These are phyloP conservation scores for Pyracantha coccinea DNA, from an alignment of 331 rosid genomes.

Conservation along the genomic window DNA sequence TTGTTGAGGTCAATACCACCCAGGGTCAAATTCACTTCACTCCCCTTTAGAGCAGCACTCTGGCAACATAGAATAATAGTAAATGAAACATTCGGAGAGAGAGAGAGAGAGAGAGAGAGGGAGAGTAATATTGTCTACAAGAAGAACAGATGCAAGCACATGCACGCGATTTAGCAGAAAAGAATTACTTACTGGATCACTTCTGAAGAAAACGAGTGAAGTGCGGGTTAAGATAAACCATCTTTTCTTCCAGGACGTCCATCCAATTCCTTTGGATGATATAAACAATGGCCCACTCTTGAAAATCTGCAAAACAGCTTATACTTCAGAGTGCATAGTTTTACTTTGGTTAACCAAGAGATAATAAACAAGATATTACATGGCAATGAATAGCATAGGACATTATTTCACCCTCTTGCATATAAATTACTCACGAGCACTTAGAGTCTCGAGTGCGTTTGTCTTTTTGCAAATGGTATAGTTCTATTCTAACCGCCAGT, in stretches of 20 bases:
- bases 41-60: constrained; percentile 71
- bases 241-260: constrained; percentile 99
- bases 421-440: background rate
- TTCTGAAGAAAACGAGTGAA: constrained; percentile 93
- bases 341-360: background rate
- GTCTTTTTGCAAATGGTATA: background rate
- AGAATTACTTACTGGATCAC: constrained; percentile 87
- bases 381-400: background rate
- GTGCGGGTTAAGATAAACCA: constrained; percentile 94
- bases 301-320: constrained; percentile 54
- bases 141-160: background rate
- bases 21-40: constrained; percentile 89
- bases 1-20: constrained; percentile 99
- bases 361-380: background rate
- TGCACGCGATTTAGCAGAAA: constrained; percentile 9
- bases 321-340: background rate
- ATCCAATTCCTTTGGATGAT: constrained; percentile 97
- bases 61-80: constrained; percentile 25
- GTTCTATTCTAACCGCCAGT: background rate
- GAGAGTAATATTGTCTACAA: background rate
- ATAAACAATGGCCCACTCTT: constrained; percentile 91
- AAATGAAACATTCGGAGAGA: background rate
- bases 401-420: background rate
- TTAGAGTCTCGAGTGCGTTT: background rate
- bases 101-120: background rate